Conservation (phyloP, 148 eudicot species). For the Dianthus caryophyllus region DNA sequence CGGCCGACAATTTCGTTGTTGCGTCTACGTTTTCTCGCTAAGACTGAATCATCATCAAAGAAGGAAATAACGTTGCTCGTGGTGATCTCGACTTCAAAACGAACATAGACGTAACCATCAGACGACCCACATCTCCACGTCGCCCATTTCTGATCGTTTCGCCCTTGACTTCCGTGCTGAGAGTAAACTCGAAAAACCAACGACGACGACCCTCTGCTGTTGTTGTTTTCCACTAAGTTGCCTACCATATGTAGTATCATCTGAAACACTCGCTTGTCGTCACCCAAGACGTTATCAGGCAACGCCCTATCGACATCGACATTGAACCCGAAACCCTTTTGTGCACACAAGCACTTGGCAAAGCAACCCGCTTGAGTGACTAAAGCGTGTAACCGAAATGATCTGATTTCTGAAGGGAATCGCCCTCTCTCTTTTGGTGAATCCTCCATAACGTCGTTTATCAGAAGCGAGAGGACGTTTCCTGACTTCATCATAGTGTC, state of each 20-base stretch:
- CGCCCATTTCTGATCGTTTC: slow-evolving; percentile 55
- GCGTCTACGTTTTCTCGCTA: slow-evolving; percentile 18
- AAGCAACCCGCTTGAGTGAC: slow-evolving; percentile 68
- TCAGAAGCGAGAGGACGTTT: slow-evolving; percentile 59
- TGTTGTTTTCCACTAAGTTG: slow-evolving; percentile 49
- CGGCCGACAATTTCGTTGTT: slow-evolving; percentile 41
- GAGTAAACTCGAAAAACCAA: slow-evolving; percentile 42
- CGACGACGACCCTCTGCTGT: slow-evolving; percentile 43
- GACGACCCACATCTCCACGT: slow-evolving; percentile 53
- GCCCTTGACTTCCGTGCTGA: slow-evolving; percentile 47
- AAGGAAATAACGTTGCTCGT: slow-evolving; percentile 13
- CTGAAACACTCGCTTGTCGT: slow-evolving; percentile 79
- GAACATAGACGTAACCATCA: slow-evolving; percentile 52
- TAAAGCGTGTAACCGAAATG: slow-evolving; percentile 49
- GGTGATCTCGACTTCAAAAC: slow-evolving; percentile 58
- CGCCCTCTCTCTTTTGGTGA: slow-evolving; percentile 56
- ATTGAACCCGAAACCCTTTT: slow-evolving; percentile 39
- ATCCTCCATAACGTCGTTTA: slow-evolving; percentile 76
- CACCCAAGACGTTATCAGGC: slow-evolving; percentile 68
- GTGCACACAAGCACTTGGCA: slow-evolving; percentile 63
- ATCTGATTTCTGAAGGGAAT: slow-evolving; percentile 50
- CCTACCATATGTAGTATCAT: slow-evolving; percentile 87
- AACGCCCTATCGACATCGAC: slow-evolving; percentile 59
- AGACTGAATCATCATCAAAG: slow-evolving; percentile 24
- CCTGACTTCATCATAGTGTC: slow-evolving; percentile 71